A percentile compares a stretch with the other conserved stretches of the same genome.
These are phyloP conservation scores for Coccomyxa subellipsoidea DNA, from an alignment of 163 green algal species.

Conservation along the genomic window DNA sequence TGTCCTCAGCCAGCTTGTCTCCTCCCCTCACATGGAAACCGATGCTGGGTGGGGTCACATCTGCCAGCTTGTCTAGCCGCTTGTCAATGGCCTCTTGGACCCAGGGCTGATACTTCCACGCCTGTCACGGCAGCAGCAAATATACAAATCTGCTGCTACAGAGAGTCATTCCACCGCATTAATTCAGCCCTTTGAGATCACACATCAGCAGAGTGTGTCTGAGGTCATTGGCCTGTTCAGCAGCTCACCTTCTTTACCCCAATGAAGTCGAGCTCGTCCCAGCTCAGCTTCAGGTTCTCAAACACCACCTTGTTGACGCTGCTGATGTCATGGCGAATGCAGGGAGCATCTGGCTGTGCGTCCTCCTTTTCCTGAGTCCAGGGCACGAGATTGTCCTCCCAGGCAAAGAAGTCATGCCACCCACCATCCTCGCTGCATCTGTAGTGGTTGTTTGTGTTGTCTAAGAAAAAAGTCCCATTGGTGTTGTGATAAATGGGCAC, in stretches of 20 bases:
- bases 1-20: neutral
- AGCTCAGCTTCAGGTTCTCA: constrained; percentile 9
- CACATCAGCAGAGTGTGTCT: neutral
- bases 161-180: too few species aligned
- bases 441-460: constrained; percentile 2
- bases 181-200: too few species aligned
- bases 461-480: constrained; percentile 7
- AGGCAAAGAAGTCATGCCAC: constrained; percentile 8
- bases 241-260: constrained; percentile 1
- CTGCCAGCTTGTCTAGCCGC: neutral
- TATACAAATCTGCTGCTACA: too few species aligned
- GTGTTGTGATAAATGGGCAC: neutral
- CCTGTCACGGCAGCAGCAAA: too few species aligned
- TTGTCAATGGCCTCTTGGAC: neutral
- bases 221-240: neutral
- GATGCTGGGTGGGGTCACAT: neutral
- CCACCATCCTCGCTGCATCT: neutral
- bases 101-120: constrained; percentile 7
- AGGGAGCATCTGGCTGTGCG: neutral
- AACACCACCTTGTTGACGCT: neutral
- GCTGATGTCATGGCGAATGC: neutral
- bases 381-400: neutral
- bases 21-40: constrained; percentile 8
- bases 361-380: constrained; percentile 2
- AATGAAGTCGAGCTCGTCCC: constrained; percentile 4